Percentiles rank a stretch among this genome's conserved stretches.
These are phyloP conservation scores for Colletotrichum trifolii DNA, from an alignment of 2,329 filamentous ascomycete species.

Conservation along the genomic window DNA sequence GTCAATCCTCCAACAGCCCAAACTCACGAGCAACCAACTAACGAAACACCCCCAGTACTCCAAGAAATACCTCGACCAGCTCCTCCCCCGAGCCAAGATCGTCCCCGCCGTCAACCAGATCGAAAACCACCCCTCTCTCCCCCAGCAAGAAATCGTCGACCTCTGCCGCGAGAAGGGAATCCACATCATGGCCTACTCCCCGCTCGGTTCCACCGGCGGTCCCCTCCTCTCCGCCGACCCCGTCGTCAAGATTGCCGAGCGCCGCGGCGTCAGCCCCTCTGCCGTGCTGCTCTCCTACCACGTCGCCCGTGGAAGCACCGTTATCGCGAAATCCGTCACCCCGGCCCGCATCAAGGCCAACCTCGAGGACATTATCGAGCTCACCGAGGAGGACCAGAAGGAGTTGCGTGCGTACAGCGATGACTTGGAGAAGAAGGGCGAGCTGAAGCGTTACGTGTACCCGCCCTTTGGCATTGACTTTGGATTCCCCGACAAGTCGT, in stretches of 20 bases:
- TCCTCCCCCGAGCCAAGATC: slow-evolving; percentile 62
- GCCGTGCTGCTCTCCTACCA: slow-evolving; percentile 79
- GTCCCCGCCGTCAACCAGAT: slow-evolving; percentile 78
- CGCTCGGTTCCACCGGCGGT: slow-evolving; percentile 72
- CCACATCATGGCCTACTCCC: slow-evolving; percentile 78
- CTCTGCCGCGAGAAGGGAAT: slow-evolving; percentile 76
- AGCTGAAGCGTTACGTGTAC: slow-evolving; percentile 72
- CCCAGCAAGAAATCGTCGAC: slow-evolving; percentile 78
- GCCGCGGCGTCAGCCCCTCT: slow-evolving; percentile 69
- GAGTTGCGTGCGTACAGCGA: slow-evolving; percentile 65
- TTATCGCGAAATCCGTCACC: slow-evolving; percentile 79
- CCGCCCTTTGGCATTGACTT: slow-evolving; percentile 76
- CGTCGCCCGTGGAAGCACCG: slow-evolving; percentile 75
- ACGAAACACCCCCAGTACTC: slow-evolving; percentile 56
- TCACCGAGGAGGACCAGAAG: slow-evolving; percentile 72
- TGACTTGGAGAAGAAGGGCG: slow-evolving; percentile 59
- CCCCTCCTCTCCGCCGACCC: slow-evolving; percentile 73
- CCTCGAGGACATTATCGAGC: slow-evolving; percentile 68
- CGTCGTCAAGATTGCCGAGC: slow-evolving; percentile 72
- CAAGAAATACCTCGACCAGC: slow-evolving; percentile 65
- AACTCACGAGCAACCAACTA: no score
- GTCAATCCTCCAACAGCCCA: neutral
- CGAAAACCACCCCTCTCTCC: slow-evolving; percentile 78
- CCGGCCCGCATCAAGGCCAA: slow-evolving; percentile 77
- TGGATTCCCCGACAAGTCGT: slow-evolving; percentile 76